Conservation (phyloP, 768 basidiomycete species). For the Phylloporus arenicola region DNA sequence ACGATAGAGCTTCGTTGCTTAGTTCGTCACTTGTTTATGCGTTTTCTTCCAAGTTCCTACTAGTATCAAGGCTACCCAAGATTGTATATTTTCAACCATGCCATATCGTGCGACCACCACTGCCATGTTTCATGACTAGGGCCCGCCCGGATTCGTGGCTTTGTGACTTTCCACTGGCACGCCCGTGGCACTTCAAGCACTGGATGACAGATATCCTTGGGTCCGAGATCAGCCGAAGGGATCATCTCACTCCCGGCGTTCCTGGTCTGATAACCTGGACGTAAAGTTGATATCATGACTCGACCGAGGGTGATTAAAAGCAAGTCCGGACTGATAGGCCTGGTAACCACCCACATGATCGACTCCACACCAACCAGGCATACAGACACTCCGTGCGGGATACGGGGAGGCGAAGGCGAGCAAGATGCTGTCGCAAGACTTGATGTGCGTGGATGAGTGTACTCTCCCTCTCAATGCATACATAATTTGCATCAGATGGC, state of each 20-base stretch:
- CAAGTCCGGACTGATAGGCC: background rate
- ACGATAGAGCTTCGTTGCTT: too few relatives aligned
- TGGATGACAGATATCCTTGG: too few relatives aligned
- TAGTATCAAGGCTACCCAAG: too few relatives aligned
- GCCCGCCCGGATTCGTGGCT: too few relatives aligned
- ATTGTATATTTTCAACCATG: too few relatives aligned
- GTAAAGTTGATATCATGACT: background rate
- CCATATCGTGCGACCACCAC: too few relatives aligned
- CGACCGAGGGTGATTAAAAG: background rate
- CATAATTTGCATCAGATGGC: constrained; percentile 41
- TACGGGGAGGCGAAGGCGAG: background rate
- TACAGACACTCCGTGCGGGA: constrained; percentile 2
- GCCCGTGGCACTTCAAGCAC: too few relatives aligned
- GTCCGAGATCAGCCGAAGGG: too few relatives aligned
- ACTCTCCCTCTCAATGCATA: background rate
- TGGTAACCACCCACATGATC: background rate
- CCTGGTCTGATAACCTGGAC: background rate
- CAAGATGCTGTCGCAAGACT: constrained; percentile 7
- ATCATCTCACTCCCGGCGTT: background rate
- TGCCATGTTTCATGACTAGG: too few relatives aligned
- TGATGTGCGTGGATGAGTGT: constrained; percentile 14
- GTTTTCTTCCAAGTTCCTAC: too few relatives aligned
- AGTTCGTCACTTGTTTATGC: too few relatives aligned
- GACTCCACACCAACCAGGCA: background rate
- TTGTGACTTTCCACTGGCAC: too few relatives aligned